These are phyloP conservation scores for Fusarium irregulare DNA, from an alignment of 2,329 filamentous ascomycete genomes.

Conservation along the genomic window DNA sequence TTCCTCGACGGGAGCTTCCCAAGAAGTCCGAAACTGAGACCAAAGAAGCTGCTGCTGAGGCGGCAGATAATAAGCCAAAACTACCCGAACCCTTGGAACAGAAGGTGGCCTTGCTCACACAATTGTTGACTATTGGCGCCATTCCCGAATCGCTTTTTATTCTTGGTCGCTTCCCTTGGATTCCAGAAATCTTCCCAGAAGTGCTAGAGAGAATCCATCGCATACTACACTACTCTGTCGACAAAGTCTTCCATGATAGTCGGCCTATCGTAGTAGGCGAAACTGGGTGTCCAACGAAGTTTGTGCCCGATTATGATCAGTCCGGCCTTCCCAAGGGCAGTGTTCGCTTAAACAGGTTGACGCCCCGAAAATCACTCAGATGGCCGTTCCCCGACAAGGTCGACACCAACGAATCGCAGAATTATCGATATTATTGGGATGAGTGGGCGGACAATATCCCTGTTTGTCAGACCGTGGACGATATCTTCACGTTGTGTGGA, in stretches of 20 bases:
- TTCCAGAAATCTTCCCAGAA: conserved; percentile 85
- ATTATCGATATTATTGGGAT: conserved; percentile 96
- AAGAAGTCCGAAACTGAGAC: conserved; percentile 65
- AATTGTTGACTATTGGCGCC: conserved; percentile 89
- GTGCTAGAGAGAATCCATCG: conserved; percentile 84
- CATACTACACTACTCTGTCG: conserved; percentile 83
- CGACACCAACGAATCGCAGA: conserved; percentile 79
- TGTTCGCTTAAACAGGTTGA: conserved; percentile 69
- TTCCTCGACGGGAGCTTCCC: conserved; percentile 62
- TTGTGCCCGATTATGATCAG: conserved; percentile 68
- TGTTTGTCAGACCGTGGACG: conserved; percentile 88
- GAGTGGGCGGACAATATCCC: conserved; percentile 97
- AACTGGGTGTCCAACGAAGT: conserved; percentile 57
- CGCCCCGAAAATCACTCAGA: conserved; percentile 74
- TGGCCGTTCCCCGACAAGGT: conserved; percentile 87
- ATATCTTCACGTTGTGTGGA: conserved; percentile 87
- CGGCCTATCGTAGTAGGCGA: conserved; percentile 50
- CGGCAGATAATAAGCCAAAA: conserved; percentile 61
- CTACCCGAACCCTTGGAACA: conserved; percentile 84
- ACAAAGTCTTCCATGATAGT: conserved; percentile 72
- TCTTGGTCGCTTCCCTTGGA: conserved; percentile 91
- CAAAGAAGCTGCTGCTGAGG: conserved; percentile 58
- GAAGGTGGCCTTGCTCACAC: conserved; percentile 85
- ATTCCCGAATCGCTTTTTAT: conserved; percentile 94
- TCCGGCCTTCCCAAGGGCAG: conserved; percentile 75